These are phyloP conservation scores for Schizophyllum amplum DNA, from an alignment of 1,284 basidiomycete species.

Conservation along the genomic window DNA sequence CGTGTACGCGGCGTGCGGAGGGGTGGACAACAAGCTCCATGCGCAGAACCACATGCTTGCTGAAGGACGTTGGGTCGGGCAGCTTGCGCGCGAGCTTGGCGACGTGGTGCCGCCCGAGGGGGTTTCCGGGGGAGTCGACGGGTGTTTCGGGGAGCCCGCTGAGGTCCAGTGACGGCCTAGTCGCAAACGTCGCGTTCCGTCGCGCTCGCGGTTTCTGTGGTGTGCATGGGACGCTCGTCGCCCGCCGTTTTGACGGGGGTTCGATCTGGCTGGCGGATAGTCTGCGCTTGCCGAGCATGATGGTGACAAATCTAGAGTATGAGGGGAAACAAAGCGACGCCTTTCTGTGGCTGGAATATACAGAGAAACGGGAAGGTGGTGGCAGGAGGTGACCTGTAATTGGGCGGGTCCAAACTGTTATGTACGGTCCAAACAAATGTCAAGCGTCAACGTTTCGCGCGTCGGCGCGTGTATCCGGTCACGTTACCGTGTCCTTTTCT, in stretches of 20 bases:
- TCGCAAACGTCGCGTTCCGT: not conserved
- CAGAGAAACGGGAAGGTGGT: not conserved
- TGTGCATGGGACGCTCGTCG: not conserved
- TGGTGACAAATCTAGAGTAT: not conserved
- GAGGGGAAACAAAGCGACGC: not conserved
- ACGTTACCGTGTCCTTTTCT: not conserved
- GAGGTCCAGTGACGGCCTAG: not conserved
- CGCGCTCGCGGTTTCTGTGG: not conserved
- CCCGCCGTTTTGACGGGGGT: not conserved
- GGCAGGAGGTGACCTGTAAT: not conserved
- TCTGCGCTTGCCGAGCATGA: not conserved
- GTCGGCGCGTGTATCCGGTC: not conserved
- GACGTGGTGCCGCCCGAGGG: constrained; percentile 38
- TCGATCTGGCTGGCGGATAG: not conserved
- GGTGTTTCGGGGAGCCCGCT: constrained; percentile 16
- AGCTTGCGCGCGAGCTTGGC: constrained; percentile 23
- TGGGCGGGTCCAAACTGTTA: too few relatives aligned
- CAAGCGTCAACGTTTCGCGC: not conserved
- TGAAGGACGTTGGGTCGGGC: constrained; percentile 38
- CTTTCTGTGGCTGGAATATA: too few relatives aligned
- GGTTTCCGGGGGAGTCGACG: constrained; percentile 47
- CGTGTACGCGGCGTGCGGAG: constrained; percentile 19
- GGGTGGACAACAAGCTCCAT: constrained; percentile 45
- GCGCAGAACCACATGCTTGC: constrained; percentile 57
- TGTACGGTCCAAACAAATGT: not conserved